Evolutionary conservation across 805 yeast genomes (phyloP).

Genomic region (Kodamaea sagamina): DNA sequence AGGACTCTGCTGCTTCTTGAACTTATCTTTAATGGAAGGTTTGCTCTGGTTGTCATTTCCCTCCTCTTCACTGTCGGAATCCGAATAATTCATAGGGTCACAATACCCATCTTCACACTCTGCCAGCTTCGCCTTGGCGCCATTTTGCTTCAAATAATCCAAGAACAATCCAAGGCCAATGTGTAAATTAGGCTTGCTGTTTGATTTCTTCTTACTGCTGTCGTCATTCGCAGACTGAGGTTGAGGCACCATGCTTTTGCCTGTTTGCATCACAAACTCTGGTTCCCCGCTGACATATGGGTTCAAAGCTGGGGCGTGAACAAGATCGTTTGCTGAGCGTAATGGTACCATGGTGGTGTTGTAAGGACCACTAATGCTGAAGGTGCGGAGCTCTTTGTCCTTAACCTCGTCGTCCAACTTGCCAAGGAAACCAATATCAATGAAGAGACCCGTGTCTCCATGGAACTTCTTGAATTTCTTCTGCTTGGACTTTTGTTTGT

Average conservation of each 20-base stretch:
- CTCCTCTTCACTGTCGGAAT: not conserved
- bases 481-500: constrained; percentile 11
- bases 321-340: no score
- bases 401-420: not conserved
- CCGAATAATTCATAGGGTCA: constrained; percentile 2
- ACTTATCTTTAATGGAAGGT: not conserved
- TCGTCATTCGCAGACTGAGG: constrained; percentile 6
- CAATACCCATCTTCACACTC: constrained; percentile 11
- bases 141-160: constrained; percentile 10
- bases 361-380: not conserved
- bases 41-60: not conserved
- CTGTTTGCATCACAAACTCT: not conserved
- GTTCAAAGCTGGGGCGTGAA: no score
- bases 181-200: constrained; percentile 1
- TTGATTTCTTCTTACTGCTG: not conserved
- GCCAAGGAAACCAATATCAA: constrained; percentile 11
- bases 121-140: constrained; percentile 1
- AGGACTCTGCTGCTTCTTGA: not conserved
- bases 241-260: not conserved
- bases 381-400: constrained; percentile 1
- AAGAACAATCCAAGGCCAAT: constrained; percentile 13
- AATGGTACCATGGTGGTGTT: not conserved
- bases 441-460: constrained; percentile 13
- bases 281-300: no score
- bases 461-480: constrained; percentile 11